Evolutionary conservation across 75 land plant species (phyloP).

Genomic region (Cryptomeria japonica): DNA sequence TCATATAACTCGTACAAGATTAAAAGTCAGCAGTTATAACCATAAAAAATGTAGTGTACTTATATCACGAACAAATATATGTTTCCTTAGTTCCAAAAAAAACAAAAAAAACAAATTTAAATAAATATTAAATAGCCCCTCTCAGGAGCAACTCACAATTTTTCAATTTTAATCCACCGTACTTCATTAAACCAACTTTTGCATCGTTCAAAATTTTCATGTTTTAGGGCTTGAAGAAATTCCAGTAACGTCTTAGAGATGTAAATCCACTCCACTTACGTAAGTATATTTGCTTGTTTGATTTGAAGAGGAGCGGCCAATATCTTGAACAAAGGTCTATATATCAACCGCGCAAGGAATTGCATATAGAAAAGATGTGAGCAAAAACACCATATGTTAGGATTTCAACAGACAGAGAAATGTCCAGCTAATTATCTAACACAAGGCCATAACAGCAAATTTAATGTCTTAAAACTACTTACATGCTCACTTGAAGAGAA

Average conservation of each 20-base stretch:
- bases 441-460: neutral
- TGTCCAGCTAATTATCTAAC: neutral
- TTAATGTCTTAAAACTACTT: no score
- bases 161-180: neutral
- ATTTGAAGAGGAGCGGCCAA: no score
- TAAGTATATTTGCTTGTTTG: neutral
- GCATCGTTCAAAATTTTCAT: no score
- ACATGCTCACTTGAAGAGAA: neutral
- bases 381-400: neutral
- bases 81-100: no score
- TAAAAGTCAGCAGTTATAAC: no score
- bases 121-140: neutral
- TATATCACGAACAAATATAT: no score
- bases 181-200: neutral
- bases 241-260: neutral
- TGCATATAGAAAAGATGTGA: neutral
- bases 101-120: no score
- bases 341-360: neutral
- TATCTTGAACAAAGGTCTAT: neutral
- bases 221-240: neutral
- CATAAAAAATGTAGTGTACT: no score
- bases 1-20: no score
- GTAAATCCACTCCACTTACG: neutral
- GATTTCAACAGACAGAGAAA: no score
- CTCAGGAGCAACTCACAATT: neutral